Base-by-base conservation (phyloP, 352 stramenopile genomes). In the Globisporangium yorkense region DNA sequence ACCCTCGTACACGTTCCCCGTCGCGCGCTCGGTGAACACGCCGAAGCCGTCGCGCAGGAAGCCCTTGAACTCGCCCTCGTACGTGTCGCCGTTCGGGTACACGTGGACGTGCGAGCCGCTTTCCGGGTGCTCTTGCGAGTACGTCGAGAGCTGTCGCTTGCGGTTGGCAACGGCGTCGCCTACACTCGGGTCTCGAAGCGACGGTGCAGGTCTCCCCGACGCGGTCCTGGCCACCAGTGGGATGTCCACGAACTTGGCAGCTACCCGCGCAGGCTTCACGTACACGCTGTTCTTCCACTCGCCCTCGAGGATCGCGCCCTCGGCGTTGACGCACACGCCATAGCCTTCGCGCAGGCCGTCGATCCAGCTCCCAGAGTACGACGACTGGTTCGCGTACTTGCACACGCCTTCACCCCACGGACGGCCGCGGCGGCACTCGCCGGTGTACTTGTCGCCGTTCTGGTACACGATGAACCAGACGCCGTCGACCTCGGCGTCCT, bases 311-410 rank as follows among this genome's bases (percentile, higher is more conserved):
- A 88, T 87, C 9, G 62, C 66, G 33, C 82, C 77, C 27, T 90
- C 75, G 0, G 68, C 59, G 51, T 84, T 77, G 5, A 88, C 66
- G 56, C 77, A 88, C 18, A 87, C 68, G 15, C 90, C 88, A 18
- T 73, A 68, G 3, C 89, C 91, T 66, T 97, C 79, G 50, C 87
- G 74, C 18, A 89, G 62, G 3, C 86, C 88, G 47, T 96, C 74
- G 6, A 87, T 57, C 77, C 79, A 98, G 9, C 67, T 58, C 0
- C 95, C 95, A 2, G 80, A 90, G 61, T 97, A 98, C 13, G 96
- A 80, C 54, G 92, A 84, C 10, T 92, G 92, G 52, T 96, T 96
- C 24, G 81, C 68, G 33, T 97, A 97, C 54, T 96, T 93, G 54
- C 91, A 95, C 0, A 88, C 89, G 1, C 95, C 95, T 56, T 85